These are phyloP conservation scores for Enterocytospora artemiae DNA, from an alignment of 371 early-diverging fungal genomes.

Conservation along the genomic window DNA sequence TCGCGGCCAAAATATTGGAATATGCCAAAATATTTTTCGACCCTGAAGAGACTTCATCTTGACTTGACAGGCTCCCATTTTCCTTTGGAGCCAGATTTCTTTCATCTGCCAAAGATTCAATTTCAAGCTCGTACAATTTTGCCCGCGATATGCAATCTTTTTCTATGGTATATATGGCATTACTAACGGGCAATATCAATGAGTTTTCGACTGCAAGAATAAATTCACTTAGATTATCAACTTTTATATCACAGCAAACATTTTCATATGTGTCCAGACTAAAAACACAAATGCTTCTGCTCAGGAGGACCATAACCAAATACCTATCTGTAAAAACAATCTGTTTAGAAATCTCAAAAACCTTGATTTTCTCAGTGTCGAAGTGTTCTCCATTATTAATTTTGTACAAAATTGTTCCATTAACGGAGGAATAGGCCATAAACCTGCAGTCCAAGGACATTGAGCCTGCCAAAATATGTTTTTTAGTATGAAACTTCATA, in stretches of 20 bases:
- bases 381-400: not conserved
- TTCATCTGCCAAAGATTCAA: too few relatives aligned
- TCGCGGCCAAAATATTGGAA: too few relatives aligned
- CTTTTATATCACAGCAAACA: not conserved
- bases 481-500: not conserved
- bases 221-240: not conserved
- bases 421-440: not conserved
- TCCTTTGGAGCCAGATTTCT: too few relatives aligned
- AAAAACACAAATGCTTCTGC: conserved; percentile 1
- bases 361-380: conserved; percentile 1
- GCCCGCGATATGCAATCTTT: not conserved
- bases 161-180: not conserved
- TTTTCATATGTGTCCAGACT: not conserved
- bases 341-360: conserved; percentile 6
- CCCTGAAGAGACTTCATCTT: too few relatives aligned
- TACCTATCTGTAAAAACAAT: not conserved
- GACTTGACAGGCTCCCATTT: too few relatives aligned
- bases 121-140: too few relatives aligned
- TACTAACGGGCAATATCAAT: not conserved
- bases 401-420: conserved; percentile 3
- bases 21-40: too few relatives aligned
- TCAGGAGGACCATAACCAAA: conserved; percentile 1
- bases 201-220: not conserved
- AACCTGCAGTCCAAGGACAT: conserved; percentile 2
- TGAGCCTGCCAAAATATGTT: not conserved